phyloP scores from a whole-genome alignment of 2,329 filamentous ascomycete genomes.

The Ceratocystis albifundus region DNA sequence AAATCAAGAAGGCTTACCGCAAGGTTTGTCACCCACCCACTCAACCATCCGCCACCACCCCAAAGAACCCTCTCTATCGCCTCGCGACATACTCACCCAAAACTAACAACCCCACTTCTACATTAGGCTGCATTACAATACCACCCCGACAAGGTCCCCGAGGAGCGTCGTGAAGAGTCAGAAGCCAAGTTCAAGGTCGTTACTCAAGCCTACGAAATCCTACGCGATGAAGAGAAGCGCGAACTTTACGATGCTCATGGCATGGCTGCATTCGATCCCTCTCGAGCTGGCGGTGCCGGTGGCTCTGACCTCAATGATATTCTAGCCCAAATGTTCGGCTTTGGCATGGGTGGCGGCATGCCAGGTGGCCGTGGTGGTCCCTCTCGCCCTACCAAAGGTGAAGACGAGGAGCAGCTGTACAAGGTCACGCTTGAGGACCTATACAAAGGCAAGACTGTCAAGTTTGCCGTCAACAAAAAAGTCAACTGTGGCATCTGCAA shows the following conservation, averaged over 20 bases:
- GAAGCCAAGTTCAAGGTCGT: conserved; percentile 89
- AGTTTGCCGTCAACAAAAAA: conserved; percentile 89
- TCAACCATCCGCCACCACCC: no score
- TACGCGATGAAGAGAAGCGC: conserved; percentile 89
- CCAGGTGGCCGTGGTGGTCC: conserved; percentile 41
- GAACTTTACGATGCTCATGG: conserved; percentile 85
- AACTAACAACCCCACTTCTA: conserved; percentile 14
- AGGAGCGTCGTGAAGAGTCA: conserved; percentile 70
- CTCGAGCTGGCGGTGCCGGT: conserved; percentile 44
- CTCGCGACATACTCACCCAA: not conserved
- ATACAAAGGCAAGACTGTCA: conserved; percentile 97
- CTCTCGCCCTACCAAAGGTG: conserved; percentile 56
- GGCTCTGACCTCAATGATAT: conserved; percentile 82
- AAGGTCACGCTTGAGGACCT: conserved; percentile 85
- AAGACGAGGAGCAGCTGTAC: conserved; percentile 81
- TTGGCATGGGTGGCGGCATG: conserved; percentile 48
- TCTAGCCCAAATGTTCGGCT: conserved; percentile 81
- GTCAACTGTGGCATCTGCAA: conserved; percentile 79
- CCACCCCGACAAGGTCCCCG: conserved; percentile 91
- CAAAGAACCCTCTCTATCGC: not conserved
- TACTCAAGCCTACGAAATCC: conserved; percentile 93
- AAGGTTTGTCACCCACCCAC: conserved; percentile 49
- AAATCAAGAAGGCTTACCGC: conserved; percentile 93
- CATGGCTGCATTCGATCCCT: conserved; percentile 87
- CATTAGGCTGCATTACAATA: conserved; percentile 68